Base-by-base conservation (phyloP, 306 rosid genomes). In the Leucaena leucocephala region DNA sequence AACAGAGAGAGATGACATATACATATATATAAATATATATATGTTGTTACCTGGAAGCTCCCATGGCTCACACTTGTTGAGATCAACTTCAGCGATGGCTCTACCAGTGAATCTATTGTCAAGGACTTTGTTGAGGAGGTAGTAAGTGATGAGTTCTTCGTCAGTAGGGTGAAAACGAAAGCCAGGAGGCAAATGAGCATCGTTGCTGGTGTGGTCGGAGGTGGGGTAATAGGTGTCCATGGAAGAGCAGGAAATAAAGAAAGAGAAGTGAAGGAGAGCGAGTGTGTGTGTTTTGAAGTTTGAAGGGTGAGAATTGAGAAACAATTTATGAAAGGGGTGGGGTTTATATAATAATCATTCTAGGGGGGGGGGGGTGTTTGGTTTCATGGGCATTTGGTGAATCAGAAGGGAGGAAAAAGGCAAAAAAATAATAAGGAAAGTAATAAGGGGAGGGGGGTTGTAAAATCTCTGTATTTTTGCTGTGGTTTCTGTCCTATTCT, bases 21-120 rank as follows among this genome's bases (percentile, higher is more conserved):
- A 38, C 4, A 38, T 38, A 3, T 38, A 6, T 3, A 6, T 40
- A 14, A 0, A 16, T 17, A 6, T 27, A 27, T 27, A 27, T 27
- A 27, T 27, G 9, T 0, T 27, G 27, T 34, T 36, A 94, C 98
- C 97, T 2, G 97, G 97, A n/a, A 94, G 97, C 76, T 94, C 91
- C 98, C 98, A 94, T 0, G 98, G 98, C 84, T 94, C 98, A 43
- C 97, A 94, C 68, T 94, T 94, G 91, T 94, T 94, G 80, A 94
- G 95, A 74, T 94, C 98, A 42, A 94, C 97, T 68, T 92, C 95
- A 15, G 91, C 90, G n/a, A 94, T 88, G 72, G 98, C 98, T 43
- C 95, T 76, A 1, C 89, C 89, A 0, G 89, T 68, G 79, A 94
- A 94, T 49, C 40, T 85, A 61, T 80, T 74, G 83, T 96, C 98